A percentile compares a stretch with the other conserved stretches of the same genome.
These are phyloP conservation scores for Nakazawaea wyomingensis DNA, from an alignment of 805 yeast species.

Conservation along the genomic window DNA sequence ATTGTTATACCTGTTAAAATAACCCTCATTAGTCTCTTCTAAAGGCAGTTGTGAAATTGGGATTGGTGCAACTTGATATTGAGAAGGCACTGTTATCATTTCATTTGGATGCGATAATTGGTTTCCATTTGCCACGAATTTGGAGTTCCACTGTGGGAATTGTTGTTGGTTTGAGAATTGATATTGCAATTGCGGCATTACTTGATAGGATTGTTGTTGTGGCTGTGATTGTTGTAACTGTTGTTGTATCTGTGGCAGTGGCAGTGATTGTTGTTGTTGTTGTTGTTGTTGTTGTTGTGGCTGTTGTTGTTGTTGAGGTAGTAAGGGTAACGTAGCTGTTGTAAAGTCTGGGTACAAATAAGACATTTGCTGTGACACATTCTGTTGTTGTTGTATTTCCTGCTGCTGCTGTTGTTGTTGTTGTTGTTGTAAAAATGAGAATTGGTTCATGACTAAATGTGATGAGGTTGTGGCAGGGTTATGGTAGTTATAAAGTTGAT, in stretches of 20 bases:
- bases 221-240: slow-evolving; percentile 37
- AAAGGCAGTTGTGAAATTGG: neutral
- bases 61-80: neutral
- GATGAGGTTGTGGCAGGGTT: neutral
- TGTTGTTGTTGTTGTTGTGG: slow-evolving; percentile 38
- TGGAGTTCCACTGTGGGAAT: slow-evolving; percentile 10
- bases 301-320: slow-evolving; percentile 21
- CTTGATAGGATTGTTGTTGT: slow-evolving; percentile 15
- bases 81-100: slow-evolving; percentile 1
- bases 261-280: slow-evolving; percentile 34
- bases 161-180: slow-evolving; percentile 6
- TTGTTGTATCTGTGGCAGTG: slow-evolving; percentile 34
- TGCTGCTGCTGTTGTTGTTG: slow-evolving; percentile 17
- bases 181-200: slow-evolving; percentile 10
- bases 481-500: slow-evolving; percentile 3
- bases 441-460: neutral
- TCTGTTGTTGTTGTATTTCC: slow-evolving; percentile 21
- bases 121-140: slow-evolving; percentile 1
- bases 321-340: slow-evolving; percentile 19
- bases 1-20: neutral
- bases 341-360: slow-evolving; percentile 1
- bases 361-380: slow-evolving; percentile 1
- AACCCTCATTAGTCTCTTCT: neutral
- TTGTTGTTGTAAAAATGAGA: slow-evolving; percentile 14
- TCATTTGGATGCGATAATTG: neutral